Percentiles rank a stretch among this genome's conserved stretches.
Evolutionary conservation across 2,329 filamentous ascomycete genomes (phyloP).

Genomic region (Paradendryphiella salina): DNA sequence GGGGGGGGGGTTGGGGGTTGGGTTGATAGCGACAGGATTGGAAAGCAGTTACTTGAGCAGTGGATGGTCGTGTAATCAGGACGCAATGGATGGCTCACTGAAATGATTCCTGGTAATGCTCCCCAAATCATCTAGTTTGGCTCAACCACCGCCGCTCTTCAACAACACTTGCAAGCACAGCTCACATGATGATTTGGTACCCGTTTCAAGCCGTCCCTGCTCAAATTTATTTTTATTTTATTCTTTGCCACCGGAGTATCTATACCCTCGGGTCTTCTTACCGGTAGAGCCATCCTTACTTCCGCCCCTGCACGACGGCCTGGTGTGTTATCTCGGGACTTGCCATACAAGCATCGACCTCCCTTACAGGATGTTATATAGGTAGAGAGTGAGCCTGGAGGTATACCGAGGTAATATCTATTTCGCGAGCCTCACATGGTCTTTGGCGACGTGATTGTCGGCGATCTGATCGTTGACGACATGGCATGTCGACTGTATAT

Average conservation of each 20-base stretch:
- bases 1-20: no score
- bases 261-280: not conserved
- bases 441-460: no score
- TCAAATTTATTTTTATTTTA: no score
- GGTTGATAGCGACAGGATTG: no score
- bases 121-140: no score
- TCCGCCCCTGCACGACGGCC: not conserved
- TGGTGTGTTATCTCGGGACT: not conserved
- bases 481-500: not conserved
- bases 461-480: not conserved
- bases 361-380: not conserved
- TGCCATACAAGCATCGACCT: not conserved
- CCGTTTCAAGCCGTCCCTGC: not conserved
- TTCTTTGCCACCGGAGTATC: not conserved
- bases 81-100: no score
- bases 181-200: not conserved
- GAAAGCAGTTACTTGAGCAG: no score
- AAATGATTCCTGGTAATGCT: no score
- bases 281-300: not conserved
- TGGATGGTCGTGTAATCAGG: no score
- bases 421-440: not conserved
- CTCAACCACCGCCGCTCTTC: no score
- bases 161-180: not conserved
- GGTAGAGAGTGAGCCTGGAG: not conserved
- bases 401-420: not conserved